phyloP scores from a whole-genome alignment of 139 green algal species.

The Chlorella sp. region DNA sequence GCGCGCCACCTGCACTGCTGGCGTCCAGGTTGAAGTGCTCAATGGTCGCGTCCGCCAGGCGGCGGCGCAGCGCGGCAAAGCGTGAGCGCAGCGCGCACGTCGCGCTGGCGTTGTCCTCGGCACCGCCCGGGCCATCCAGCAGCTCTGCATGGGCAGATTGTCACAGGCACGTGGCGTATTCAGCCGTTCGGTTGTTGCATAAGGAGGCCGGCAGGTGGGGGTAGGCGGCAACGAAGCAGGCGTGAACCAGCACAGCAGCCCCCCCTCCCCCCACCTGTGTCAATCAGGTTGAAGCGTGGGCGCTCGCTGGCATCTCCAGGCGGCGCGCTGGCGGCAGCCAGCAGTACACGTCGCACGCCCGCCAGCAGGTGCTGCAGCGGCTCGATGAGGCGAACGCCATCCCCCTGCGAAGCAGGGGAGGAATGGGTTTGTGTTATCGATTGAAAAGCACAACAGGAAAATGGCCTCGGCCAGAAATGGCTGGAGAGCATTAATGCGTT shows the following conservation, averaged over 20 bases:
- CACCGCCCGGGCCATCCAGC: not conserved
- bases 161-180: no score
- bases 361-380: slow-evolving; percentile 55
- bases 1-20: not conserved
- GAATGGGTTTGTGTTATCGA: no score
- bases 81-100: not conserved
- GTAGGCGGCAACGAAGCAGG: not conserved
- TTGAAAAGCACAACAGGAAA: no score
- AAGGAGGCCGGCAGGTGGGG: not conserved
- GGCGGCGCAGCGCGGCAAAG: slow-evolving; percentile 21
- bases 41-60: slow-evolving; percentile 27
- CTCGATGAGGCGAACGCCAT: slow-evolving; percentile 45
- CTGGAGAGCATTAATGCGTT: no score
- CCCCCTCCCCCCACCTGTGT: not conserved
- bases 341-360: slow-evolving; percentile 35
- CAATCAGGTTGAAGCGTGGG: not conserved
- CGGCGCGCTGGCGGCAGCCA: not conserved
- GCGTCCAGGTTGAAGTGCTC: slow-evolving; percentile 48
- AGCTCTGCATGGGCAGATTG: not conserved
- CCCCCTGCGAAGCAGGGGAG: slow-evolving; percentile 11
- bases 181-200: no score
- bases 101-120: not conserved
- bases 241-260: not conserved
- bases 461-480: not conserved
- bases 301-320: not conserved